Base-by-base conservation (phyloP, 2,329 filamentous ascomycete species). In the Colletotrichum abscissum region DNA sequence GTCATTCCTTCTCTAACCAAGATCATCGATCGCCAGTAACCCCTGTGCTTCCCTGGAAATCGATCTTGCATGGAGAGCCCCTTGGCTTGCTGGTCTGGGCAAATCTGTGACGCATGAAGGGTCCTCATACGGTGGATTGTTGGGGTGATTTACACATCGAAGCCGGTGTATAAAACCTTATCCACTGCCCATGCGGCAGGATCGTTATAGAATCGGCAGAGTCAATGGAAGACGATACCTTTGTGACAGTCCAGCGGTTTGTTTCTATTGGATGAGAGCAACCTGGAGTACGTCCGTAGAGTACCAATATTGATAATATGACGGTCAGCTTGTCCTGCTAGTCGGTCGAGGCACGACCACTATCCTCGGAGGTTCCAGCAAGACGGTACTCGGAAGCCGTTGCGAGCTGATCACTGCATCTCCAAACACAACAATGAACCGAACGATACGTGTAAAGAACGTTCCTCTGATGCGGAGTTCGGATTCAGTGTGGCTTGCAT, bases 121-220 rank as follows among this genome's bases (percentile, higher is more conserved):
- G 72, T n/a, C 64, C 67, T 52, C 67, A 55, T 52, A 65, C 72
- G 14, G 19, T 58, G 19, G 68, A 72, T 54, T 68, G 58, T 26
- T 68, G 63, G 72, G 52, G 63, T 9, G 58, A 3, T 65, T 14
- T 46, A 49, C 5, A 24, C 49, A 54, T 49, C 35, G 3, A 57
- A 58, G 42, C 56, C 58, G 14, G 24, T 24, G 2, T 2, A 46
- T 16, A 9, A 8, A 19, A 42, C 38, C 57, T 2, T 3, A 42
- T 16, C 8, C 72, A 1, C 28, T 56, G 38, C 55, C 66, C 3
- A 12, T 59, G 14, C 73, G 64, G 55, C 26, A 58, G 16, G 8
- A 8, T 57, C 14, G 8, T 30, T 8, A 7, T n/a, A 46, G 38
- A 19, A 46, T 46, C 16, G 14, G 16, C 16, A 8, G 35, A 38